These are phyloP conservation scores for Globisporangium spiculum DNA, from an alignment of 352 stramenopile genomes.

Conservation along the genomic window DNA sequence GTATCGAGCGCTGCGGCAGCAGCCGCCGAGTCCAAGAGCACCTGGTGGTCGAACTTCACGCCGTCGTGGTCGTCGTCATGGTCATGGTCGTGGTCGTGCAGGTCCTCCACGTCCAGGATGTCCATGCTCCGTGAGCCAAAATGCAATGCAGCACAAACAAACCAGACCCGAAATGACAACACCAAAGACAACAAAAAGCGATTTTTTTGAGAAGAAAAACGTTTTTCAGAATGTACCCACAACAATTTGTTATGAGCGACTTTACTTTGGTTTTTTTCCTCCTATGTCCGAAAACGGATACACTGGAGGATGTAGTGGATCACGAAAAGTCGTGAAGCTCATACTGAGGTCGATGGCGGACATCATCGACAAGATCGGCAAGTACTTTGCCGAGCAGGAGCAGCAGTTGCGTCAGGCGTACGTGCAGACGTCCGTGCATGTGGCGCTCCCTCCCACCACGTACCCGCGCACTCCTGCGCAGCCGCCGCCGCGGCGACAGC, in stretches of 20 bases:
- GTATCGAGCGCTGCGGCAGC: conserved; percentile 13
- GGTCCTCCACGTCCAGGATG: conserved; percentile 16
- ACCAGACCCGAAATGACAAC: too few relatives aligned
- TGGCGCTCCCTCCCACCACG: background rate
- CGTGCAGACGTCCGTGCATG: conserved; percentile 11
- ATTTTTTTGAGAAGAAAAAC: too few relatives aligned
- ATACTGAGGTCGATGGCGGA: conserved; percentile 34
- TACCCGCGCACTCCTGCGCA: background rate
- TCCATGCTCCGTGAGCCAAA: conserved; percentile 11
- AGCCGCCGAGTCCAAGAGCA: conserved; percentile 11
- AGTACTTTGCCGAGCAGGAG: conserved; percentile 68
- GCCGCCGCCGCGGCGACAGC: conserved; percentile 8
- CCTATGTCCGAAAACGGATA: too few relatives aligned
- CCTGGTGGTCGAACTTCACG: conserved; percentile 11
- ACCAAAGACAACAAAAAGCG: too few relatives aligned
- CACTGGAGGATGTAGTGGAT: background rate
- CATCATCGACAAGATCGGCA: conserved; percentile 65
- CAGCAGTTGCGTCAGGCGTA: conserved; percentile 45
- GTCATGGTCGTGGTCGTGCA: conserved; percentile 8
- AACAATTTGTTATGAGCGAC: too few relatives aligned
- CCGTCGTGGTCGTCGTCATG: background rate
- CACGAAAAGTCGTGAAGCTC: conserved; percentile 1
- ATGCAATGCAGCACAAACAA: background rate
- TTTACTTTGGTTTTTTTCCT: too few relatives aligned
- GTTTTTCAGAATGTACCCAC: too few relatives aligned